Conservation (phyloP, 169 alveolate species). For the Hepatocystis sp. region DNA sequence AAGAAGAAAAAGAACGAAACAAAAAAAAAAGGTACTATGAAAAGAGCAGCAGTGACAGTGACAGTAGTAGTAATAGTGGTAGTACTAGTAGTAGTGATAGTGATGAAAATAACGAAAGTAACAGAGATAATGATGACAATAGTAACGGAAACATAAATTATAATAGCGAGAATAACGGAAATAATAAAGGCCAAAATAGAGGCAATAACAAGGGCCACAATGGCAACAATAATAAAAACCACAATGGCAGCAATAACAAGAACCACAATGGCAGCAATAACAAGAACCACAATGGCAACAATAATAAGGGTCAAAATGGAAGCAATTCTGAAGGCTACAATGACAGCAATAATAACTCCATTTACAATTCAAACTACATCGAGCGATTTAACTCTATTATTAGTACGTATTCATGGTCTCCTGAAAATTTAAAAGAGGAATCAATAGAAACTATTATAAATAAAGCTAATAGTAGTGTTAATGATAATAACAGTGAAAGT, state of each 20-base stretch:
- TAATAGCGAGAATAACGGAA: not conserved
- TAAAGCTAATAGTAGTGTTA: slow-evolving; percentile 8
- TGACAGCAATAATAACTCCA: too few species aligned
- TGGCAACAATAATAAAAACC: not conserved
- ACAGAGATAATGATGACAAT: not conserved
- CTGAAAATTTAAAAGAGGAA: slow-evolving; percentile 18
- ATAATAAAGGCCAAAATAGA: too few species aligned
- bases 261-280: not conserved
- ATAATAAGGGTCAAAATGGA: too few species aligned
- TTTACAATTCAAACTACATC: slow-evolving; percentile 38
- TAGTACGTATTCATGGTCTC: slow-evolving; percentile 73
- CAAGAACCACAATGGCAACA: not conserved
- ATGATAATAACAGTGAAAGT: slow-evolving; percentile 37
- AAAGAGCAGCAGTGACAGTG: not conserved
- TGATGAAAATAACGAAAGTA: not conserved
- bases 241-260: not conserved
- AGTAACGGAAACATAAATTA: not conserved
- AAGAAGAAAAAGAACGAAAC: slow-evolving; percentile 20
- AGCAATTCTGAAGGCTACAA: too few species aligned
- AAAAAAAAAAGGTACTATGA: slow-evolving; percentile 14
- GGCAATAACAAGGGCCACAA: not conserved
- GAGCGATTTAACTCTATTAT: slow-evolving; percentile 46
- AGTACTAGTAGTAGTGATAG: too few species aligned
- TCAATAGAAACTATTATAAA: slow-evolving; percentile 14
- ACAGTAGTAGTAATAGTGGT: too few species aligned